Evolutionary conservation across 805 yeast species (phyloP).

Genomic region (Gaillardinia entomophila): DNA sequence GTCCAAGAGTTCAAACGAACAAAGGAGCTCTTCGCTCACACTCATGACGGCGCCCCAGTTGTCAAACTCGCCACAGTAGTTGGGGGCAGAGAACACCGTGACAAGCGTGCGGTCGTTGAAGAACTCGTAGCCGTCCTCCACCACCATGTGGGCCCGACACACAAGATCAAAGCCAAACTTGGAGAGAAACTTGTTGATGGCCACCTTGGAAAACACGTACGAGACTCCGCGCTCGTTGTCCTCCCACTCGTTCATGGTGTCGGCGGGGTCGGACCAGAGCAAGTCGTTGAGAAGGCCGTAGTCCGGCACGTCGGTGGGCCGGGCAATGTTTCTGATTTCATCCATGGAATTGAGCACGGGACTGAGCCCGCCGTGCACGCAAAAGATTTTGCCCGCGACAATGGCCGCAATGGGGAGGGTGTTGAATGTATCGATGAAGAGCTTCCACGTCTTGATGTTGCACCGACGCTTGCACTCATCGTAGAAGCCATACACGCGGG

Average conservation of each 20-base stretch:
- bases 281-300: conserved; percentile 72
- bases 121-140: conserved; percentile 74
- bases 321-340: conserved; percentile 65
- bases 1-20: conserved; percentile 89
- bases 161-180: conserved; percentile 77
- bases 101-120: conserved; percentile 68
- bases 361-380: conserved; percentile 81
- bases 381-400: conserved; percentile 91
- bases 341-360: conserved; percentile 71
- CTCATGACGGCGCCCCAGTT: conserved; percentile 99
- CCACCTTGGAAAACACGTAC: conserved; percentile 73
- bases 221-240: conserved; percentile 83
- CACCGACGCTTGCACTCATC: conserved; percentile 97
- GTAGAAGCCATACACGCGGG: conserved; percentile 94
- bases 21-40: conserved; percentile 84
- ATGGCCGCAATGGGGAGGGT: conserved; percentile 93
- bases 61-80: conserved; percentile 79
- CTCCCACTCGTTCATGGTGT: conserved; percentile 79
- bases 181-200: conserved; percentile 69
- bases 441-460: conserved; percentile 88
- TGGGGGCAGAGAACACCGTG: conserved; percentile 71
- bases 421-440: conserved; percentile 90
- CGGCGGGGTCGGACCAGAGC: conserved; percentile 84
- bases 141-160: conserved; percentile 86
- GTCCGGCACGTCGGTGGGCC: conserved; percentile 87